Conservation (phyloP, 2,329 filamentous ascomycete species). For the Aspergillus novofumigatus region DNA sequence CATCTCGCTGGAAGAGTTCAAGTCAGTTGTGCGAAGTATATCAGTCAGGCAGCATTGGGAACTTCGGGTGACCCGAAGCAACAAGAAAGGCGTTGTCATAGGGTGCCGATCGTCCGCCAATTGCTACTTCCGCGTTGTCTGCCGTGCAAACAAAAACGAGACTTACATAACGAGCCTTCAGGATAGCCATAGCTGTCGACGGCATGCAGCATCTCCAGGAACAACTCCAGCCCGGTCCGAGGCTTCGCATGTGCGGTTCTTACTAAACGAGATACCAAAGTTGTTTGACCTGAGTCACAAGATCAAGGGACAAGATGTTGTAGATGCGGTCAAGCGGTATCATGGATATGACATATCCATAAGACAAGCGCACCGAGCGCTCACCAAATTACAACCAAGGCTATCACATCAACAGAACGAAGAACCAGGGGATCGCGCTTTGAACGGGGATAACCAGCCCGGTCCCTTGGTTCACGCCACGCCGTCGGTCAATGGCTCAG, state of each 20-base stretch:
- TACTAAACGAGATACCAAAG: conserved; percentile 37
- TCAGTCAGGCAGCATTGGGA: conserved; percentile 41
- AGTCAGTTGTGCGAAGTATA: conserved; percentile 35
- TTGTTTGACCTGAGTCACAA: conserved; percentile 37
- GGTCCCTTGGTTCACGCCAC: conserved; percentile 12
- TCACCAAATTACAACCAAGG: conserved; percentile 33
- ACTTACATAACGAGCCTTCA: conserved; percentile 40
- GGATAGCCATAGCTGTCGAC: conserved; percentile 36
- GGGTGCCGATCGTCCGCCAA: conserved; percentile 36
- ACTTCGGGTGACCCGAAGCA: conserved; percentile 37
- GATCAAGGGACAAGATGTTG: conserved; percentile 36
- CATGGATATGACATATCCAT: conserved; percentile 39
- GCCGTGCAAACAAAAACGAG: conserved; percentile 37
- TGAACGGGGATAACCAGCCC: conserved; percentile 23
- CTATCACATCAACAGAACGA: conserved; percentile 21
- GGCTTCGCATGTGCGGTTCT: conserved; percentile 37
- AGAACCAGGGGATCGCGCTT: conserved; percentile 17
- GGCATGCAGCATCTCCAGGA: conserved; percentile 24
- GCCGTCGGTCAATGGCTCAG: conserved; percentile 21
- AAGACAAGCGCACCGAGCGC: conserved; percentile 37
- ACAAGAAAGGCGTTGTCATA: conserved; percentile 40
- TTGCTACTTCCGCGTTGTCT: conserved; percentile 39
- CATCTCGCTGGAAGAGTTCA: conserved; percentile 37
- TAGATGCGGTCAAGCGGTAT: conserved; percentile 39
- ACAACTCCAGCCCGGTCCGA: conserved; percentile 37